Conservation (phyloP, 2,329 filamentous ascomycete genomes). For the Aspergillus ibericus region DNA sequence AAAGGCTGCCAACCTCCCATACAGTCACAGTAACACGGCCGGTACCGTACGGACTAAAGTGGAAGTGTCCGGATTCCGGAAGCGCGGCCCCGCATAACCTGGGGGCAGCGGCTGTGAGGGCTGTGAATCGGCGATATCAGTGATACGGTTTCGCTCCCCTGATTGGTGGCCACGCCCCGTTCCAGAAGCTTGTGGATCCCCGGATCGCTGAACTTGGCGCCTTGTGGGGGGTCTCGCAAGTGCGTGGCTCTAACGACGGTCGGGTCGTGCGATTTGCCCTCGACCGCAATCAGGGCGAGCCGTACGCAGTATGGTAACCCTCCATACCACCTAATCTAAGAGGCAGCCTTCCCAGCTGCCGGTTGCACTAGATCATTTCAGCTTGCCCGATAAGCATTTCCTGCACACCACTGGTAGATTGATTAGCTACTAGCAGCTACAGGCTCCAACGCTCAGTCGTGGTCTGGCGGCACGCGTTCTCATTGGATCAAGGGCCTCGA, state of each 20-base stretch:
- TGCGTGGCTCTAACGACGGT: conserved; percentile 13
- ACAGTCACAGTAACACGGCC: not conserved
- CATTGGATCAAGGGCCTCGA: not conserved
- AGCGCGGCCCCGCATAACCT: conserved; percentile 26
- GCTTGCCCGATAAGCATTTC: conserved; percentile 10
- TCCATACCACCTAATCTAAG: conserved; percentile 4
- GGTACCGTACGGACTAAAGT: conserved; percentile 5
- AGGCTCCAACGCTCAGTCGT: not conserved
- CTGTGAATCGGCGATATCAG: conserved; percentile 23
- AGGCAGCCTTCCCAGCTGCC: not conserved
- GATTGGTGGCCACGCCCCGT: conserved; percentile 18
- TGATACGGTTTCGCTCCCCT: conserved; percentile 8
- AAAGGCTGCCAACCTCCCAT: not conserved
- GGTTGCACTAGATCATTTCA: conserved; percentile 5
- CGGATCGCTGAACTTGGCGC: conserved; percentile 22
- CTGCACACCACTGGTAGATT: conserved; percentile 7
- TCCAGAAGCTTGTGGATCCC: conserved; percentile 27
- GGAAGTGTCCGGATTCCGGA: conserved; percentile 18
- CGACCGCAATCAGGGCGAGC: conserved; percentile 1
- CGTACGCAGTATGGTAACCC: not conserved
- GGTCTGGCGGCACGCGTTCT: not conserved
- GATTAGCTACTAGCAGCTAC: not conserved
- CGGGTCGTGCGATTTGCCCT: conserved; percentile 11
- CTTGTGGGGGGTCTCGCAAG: conserved; percentile 18
- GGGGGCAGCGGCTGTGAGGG: conserved; percentile 17